Percentiles rank a stretch among this genome's conserved stretches.
These are phyloP conservation scores for Metschnikowia cubensis DNA, from an alignment of 805 yeast genomes.

Conservation along the genomic window DNA sequence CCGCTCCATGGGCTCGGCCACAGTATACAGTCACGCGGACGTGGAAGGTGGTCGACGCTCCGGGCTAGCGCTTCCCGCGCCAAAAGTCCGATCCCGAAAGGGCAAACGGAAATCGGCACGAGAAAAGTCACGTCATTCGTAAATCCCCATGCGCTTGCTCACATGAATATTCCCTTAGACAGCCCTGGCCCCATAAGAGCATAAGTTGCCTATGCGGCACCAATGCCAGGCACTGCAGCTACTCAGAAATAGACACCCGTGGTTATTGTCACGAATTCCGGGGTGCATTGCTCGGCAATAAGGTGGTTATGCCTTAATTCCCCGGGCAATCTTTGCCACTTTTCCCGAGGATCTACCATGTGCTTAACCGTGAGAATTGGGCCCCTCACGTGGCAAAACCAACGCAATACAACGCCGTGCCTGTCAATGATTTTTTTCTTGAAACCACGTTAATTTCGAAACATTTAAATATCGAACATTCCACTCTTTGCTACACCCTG, in stretches of 20 bases:
- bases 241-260: background rate
- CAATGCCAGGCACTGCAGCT: background rate
- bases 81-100: conserved; percentile 6
- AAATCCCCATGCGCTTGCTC: background rate
- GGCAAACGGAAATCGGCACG: background rate
- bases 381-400: background rate
- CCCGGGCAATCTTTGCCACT: background rate
- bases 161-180: background rate
- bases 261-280: background rate
- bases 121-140: conserved; percentile 5
- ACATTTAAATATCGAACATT: background rate
- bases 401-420: background rate
- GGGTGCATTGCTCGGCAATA: conserved; percentile 1
- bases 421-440: background rate
- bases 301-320: background rate
- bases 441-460: background rate
- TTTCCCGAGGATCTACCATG: conserved; percentile 1
- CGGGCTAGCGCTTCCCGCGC: conserved; percentile 13
- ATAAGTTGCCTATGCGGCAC: background rate
- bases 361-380: background rate
- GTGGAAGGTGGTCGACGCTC: conserved; percentile 7
- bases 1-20: conserved; percentile 15
- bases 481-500: background rate
- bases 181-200: conserved; percentile 1
- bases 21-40: conserved; percentile 5